These are phyloP conservation scores for Fusarium pseudograminearum DNA, from an alignment of 2,329 filamentous ascomycete species.

Conservation along the genomic window DNA sequence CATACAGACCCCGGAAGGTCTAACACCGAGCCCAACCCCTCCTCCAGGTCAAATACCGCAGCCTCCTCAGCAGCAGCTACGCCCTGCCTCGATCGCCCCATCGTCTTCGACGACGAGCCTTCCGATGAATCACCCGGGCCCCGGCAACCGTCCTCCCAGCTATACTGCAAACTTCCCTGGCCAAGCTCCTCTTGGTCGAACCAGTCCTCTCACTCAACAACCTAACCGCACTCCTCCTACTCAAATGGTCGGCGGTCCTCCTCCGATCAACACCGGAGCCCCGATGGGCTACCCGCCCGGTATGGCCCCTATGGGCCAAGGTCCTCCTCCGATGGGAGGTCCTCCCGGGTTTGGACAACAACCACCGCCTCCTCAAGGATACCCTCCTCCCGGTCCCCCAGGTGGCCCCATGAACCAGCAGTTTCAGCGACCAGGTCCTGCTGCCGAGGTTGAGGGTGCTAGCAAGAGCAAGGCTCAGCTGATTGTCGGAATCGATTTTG, in stretches of 20 bases:
- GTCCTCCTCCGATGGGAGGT: conserved; percentile 57
- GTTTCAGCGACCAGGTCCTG: conserved; percentile 60
- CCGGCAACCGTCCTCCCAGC: conserved; percentile 72
- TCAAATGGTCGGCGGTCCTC: conserved; percentile 73
- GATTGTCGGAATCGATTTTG: conserved; percentile 99
- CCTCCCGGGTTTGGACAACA: conserved; percentile 57
- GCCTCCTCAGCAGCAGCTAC: conserved; percentile 59
- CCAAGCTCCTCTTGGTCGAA: conserved; percentile 65
- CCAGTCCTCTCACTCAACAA: conserved; percentile 63
- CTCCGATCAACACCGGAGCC: conserved; percentile 74
- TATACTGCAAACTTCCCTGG: conserved; percentile 68
- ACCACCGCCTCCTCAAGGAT: conserved; percentile 55
- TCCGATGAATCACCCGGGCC: conserved; percentile 72
- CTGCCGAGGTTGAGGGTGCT: conserved; percentile 85
- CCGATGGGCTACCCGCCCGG: conserved; percentile 71
- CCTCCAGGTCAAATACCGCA: conserved; percentile 65
- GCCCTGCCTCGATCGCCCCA: conserved; percentile 54
- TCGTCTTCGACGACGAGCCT: conserved; percentile 61
- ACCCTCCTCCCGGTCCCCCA: conserved; percentile 58
- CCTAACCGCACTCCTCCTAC: conserved; percentile 67
- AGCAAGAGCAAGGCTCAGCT: conserved; percentile 94
- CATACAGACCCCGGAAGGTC: conserved; percentile 64
- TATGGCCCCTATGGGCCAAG: conserved; percentile 58
- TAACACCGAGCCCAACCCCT: conserved; percentile 50
- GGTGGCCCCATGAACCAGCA: conserved; percentile 57